Evolutionary conservation across 78 protist genomes (phyloP), one percentile per base, ranked within the genome.

Genomic region (Diacronema lutheri): DNA sequence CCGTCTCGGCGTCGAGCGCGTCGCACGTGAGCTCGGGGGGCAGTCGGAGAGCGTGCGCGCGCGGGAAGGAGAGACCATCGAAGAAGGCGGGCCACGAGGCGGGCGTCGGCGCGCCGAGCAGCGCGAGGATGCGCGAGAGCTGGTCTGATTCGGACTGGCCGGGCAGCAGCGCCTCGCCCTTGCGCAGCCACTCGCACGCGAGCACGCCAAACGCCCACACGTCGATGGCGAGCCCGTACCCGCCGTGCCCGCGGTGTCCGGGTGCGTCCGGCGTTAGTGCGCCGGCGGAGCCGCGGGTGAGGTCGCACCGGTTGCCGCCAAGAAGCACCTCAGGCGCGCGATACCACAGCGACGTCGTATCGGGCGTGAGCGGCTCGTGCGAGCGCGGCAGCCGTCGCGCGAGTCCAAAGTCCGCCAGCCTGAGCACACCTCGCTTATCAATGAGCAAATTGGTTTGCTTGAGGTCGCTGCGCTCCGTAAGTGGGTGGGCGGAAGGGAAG

Each of bases 291-390:
- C n/a, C n/a, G n/a, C n/a, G n/a, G n/a, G n/a, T n/a, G n/a, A n/a
- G n/a, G n/a, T n/a, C n/a, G 60, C 11, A 81, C 33, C 11, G 21
- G 13, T 19, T 1, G 35, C 23, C 80, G 55, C 57, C 50, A 38
- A 90, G 72, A 10, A 90, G 81, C 68, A 90, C 35, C 85, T 90
- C 93, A 31, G 92, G 93, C 57, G 93, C 84, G 20, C 92, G 7
- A 40, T 89, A 90, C 90, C 90, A 89, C 50, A 77, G 38, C 9
- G 89, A 44, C n/a, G 1, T 3, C 31, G 77, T 84, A 38, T 74
- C 31, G n/a, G 84, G 88, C 38, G 88, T 84, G 81, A 9, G 41
- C 23, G 31, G 21, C 40, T 3, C 38, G 19, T 20, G 37, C 12
- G 44, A 9, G 26, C 31, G 23, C 0, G 35, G 5, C 19, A 7